phyloP scores from a whole-genome alignment of 345 rosid species.

The Capsella bursapastoris region DNA sequence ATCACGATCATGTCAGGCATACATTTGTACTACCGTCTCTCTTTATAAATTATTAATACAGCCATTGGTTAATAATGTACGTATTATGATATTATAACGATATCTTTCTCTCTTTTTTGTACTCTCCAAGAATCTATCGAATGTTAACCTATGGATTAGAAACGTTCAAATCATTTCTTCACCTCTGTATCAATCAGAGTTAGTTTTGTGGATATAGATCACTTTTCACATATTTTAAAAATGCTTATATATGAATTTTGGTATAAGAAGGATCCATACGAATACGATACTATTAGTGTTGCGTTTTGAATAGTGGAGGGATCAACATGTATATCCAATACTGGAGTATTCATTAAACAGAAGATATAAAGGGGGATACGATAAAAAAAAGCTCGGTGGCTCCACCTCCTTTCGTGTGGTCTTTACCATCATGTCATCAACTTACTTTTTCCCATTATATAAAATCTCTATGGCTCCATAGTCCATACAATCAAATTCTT shows the following conservation, averaged over 20 bases:
- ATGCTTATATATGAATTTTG: background rate
- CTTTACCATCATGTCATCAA: constrained; percentile 28
- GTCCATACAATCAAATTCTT: background rate
- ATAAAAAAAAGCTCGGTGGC: constrained; percentile 31
- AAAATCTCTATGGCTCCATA: background rate
- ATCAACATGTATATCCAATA: background rate
- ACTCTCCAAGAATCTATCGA: background rate
- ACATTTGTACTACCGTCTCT: background rate
- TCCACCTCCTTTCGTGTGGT: constrained; percentile 35
- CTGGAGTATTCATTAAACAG: constrained; percentile 21
- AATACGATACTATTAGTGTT: too few species aligned
- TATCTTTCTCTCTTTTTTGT: background rate
- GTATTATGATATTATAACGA: background rate
- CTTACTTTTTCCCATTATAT: background rate
- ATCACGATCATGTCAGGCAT: background rate
- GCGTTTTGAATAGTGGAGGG: too few species aligned
- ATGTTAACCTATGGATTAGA: background rate
- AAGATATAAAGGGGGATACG: constrained; percentile 11
- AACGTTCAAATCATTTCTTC: background rate
- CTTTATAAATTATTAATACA: background rate
- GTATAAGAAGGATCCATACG: background rate
- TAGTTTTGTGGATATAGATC: too few species aligned
- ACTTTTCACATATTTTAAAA: background rate
- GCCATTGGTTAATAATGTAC: background rate
- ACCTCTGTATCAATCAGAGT: background rate